phyloP scores from a whole-genome alignment of 108 stramenopile genomes.

The Phaeodactylum tricornutum region DNA sequence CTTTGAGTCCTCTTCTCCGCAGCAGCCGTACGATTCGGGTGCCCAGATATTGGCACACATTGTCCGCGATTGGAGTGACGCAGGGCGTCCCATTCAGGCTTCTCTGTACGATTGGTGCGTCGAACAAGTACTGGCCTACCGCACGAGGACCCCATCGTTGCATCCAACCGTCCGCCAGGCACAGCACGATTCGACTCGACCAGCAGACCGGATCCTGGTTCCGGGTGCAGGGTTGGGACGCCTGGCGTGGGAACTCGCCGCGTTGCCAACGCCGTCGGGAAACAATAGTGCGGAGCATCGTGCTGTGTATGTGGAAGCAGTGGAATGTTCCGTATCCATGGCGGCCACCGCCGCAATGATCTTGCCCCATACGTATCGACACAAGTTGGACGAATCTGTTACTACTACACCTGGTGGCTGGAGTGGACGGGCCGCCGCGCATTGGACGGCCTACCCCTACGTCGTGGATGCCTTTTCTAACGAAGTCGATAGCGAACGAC shows the following conservation, averaged over 20 bases:
- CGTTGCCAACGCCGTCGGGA: slow-evolving; percentile 13
- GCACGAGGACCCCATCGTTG: slow-evolving; percentile 1
- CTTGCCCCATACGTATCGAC: slow-evolving; percentile 12
- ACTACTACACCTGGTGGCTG: too few relatives aligned
- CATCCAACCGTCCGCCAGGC: not conserved
- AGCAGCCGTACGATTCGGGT: slow-evolving; percentile 43
- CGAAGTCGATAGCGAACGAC: slow-evolving; percentile 55
- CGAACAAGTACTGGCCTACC: slow-evolving; percentile 24
- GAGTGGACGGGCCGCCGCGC: too few relatives aligned
- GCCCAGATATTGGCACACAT: slow-evolving; percentile 61
- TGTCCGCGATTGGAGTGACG: slow-evolving; percentile 59
- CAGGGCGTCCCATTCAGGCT: slow-evolving; percentile 31
- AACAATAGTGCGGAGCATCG: too few relatives aligned
- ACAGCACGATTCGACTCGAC: not conserved
- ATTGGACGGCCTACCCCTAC: too few relatives aligned
- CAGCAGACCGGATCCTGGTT: slow-evolving; percentile 48
- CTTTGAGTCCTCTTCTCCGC: too few relatives aligned
- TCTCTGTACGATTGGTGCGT: slow-evolving; percentile 57
- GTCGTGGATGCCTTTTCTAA: slow-evolving; percentile 49
- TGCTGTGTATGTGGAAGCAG: slow-evolving; percentile 52
- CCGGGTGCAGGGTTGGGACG: slow-evolving; percentile 77
- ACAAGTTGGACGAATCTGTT: too few relatives aligned
- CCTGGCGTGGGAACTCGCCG: slow-evolving; percentile 61
- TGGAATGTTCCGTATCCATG: slow-evolving; percentile 68
- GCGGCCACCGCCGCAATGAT: slow-evolving; percentile 50